phyloP scores from a whole-genome alignment of 306 rosid species.

The Rosa persica region DNA sequence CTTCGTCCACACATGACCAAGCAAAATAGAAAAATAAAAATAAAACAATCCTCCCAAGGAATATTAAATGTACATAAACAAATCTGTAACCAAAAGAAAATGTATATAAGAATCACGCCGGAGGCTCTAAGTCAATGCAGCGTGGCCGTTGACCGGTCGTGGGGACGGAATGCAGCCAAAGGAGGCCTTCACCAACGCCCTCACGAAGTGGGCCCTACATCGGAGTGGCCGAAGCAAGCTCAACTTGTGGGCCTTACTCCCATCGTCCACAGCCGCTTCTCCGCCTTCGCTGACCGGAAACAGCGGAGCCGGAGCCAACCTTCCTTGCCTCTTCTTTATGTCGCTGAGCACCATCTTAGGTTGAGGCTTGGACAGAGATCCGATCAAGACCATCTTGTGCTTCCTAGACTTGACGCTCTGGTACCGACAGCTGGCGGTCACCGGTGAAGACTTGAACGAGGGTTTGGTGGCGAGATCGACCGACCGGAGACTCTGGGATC shows the following conservation, averaged over 20 bases:
- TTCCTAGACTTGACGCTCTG: constrained; percentile 4
- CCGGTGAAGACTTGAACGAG: constrained; percentile 3
- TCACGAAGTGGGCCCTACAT: constrained; percentile 28
- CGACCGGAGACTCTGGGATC: constrained; percentile 12
- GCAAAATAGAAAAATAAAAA: constrained; percentile 1
- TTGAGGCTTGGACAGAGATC: constrained; percentile 19
- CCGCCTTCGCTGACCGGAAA: constrained; percentile 2
- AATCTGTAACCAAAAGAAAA: background rate
- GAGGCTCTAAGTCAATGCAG: background rate
- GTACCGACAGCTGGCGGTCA: background rate
- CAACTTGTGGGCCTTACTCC: background rate
- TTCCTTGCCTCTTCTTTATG: constrained; percentile 25
- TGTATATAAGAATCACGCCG: background rate
- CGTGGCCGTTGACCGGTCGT: background rate
- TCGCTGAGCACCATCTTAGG: constrained; percentile 31
- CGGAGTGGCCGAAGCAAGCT: constrained; percentile 11
- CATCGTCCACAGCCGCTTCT: background rate
- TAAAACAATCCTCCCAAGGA: background rate
- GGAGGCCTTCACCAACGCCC: constrained; percentile 30
- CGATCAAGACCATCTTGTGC: constrained; percentile 16
- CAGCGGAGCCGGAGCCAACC: constrained; percentile 15
- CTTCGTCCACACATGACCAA: background rate
- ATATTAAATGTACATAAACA: background rate
- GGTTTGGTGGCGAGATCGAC: background rate
- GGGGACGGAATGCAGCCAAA: constrained; percentile 25